A percentile compares a stretch with the other conserved stretches of the same genome.
Evolutionary conservation across 768 basidiomycete species (phyloP).

Genomic region (Leccinellum rugosiceps): DNA sequence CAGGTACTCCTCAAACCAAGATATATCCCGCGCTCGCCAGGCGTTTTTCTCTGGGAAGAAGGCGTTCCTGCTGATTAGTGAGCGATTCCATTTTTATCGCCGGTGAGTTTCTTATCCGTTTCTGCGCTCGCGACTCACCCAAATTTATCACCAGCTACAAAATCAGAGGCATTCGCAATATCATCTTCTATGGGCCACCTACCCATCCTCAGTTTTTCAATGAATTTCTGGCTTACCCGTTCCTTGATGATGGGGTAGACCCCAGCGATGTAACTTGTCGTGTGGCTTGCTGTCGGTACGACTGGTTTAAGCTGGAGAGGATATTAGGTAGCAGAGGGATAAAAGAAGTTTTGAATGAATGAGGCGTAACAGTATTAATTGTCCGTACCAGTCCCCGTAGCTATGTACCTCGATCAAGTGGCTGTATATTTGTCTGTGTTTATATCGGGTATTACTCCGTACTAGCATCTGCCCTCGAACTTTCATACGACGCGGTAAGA

Average conservation of each 20-base stretch:
- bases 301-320: constrained; percentile 83
- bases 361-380: neutral
- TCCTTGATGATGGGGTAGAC: constrained; percentile 88
- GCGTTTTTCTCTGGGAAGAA: constrained; percentile 88
- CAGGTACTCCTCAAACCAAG: constrained; percentile 90
- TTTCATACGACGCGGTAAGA: constrained; percentile 1
- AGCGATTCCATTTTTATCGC: constrained; percentile 98
- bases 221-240: constrained; percentile 86
- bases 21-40: constrained; percentile 90
- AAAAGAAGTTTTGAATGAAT: constrained; percentile 15
- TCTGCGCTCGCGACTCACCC: neutral
- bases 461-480: neutral
- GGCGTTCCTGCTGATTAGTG: constrained; percentile 85
- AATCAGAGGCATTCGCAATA: constrained; percentile 86
- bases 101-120: constrained; percentile 42
- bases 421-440: constrained; percentile 18
- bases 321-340: constrained; percentile 41
- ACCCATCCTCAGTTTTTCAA: constrained; percentile 90
- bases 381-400: too few species aligned
- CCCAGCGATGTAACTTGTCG: constrained; percentile 78
- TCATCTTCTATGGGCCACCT: constrained; percentile 92
- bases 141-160: constrained; percentile 63
- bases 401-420: too few species aligned
- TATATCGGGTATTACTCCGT: neutral
- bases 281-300: constrained; percentile 84